Conservation (phyloP, 225 moss, liverwort and hornwort genomes). For the Pseudoscleropodium purum region DNA sequence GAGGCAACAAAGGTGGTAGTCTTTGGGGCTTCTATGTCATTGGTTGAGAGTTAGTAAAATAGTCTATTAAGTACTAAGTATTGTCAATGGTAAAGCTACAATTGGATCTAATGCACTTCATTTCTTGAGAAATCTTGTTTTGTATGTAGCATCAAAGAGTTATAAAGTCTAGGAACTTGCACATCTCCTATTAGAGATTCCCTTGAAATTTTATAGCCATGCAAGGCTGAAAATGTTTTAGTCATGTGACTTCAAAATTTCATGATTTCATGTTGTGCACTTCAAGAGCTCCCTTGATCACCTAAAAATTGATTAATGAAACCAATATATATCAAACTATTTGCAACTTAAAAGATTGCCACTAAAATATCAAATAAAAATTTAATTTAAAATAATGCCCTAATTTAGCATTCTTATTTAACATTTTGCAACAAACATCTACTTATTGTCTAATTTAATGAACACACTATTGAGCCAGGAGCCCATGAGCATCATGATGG, state of each 20-base stretch:
- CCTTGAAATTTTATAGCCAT: neutral
- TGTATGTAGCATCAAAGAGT: neutral
- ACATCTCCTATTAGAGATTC: accelerated
- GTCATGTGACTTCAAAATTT: neutral
- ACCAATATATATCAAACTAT: accelerated
- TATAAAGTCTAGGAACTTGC: neutral
- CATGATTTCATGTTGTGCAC: neutral
- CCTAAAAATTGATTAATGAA: neutral
- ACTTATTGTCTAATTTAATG: no score
- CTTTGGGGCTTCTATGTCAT: no score
- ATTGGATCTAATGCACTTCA: neutral
- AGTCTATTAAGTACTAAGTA: neutral
- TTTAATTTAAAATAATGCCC: no score
- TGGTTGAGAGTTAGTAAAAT: neutral
- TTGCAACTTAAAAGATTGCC: no score
- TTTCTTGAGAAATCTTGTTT: neutral
- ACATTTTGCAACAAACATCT: neutral
- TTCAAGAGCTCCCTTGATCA: accelerated
- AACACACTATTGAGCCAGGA: neutral
- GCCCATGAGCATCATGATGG: neutral
- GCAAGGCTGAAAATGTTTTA: neutral
- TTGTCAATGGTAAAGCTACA: accelerated
- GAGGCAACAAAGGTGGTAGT: neutral
- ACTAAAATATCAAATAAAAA: no score
- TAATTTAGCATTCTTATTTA: no score